Evolutionary conservation across 345 rosid species (phyloP), one percentile per base, ranked within the genome.

Genomic region (Balakata baccata): DNA sequence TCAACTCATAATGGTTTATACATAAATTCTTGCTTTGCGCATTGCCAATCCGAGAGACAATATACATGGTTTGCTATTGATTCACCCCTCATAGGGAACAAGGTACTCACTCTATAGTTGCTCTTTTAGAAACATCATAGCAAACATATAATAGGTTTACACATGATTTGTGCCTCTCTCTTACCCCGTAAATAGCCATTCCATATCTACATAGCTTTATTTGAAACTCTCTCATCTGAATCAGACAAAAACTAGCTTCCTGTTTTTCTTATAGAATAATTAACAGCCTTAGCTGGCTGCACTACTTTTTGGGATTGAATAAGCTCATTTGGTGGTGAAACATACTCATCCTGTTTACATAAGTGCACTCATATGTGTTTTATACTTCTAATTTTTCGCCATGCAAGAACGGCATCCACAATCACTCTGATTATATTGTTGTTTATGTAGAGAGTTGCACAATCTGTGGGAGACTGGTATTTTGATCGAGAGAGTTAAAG

Each of bases 391-490:
- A 18, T 53, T 0, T 18, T 18, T 18, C 59, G 18, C 17, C 17
- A 54, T 54, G 7, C 1, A 57, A 9, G 23, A 63, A 39, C 20
- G 13, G 22, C n/a, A 12, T 63, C 47, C 12, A 34, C 20, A 41
- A 5, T 20, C 22, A 13, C 34, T 20, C 3, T 67, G 29, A 74
- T 11, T 38, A 23, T 23, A 23, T 51, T 58, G 49, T 43, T 22
- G 9, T 25, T 9, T 62, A 51, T 58, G 79, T 69, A 79, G 82
- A 71, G 46, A 37, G 54, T 79, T 11, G 76, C 79, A 52, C 52
- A 75, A 75, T 66, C 79, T 70, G 82, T 75, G 25, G 82, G 79
- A 41, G 79, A 79, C 60, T 79, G 79, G 82, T 79, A 71, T 75
- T 75, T 72, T 73, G 76, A 68, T 75, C 43, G 75, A 10, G 66